These are phyloP conservation scores for Euclidium syriacum DNA, from an alignment of 345 rosid genomes.

Conservation along the genomic window DNA sequence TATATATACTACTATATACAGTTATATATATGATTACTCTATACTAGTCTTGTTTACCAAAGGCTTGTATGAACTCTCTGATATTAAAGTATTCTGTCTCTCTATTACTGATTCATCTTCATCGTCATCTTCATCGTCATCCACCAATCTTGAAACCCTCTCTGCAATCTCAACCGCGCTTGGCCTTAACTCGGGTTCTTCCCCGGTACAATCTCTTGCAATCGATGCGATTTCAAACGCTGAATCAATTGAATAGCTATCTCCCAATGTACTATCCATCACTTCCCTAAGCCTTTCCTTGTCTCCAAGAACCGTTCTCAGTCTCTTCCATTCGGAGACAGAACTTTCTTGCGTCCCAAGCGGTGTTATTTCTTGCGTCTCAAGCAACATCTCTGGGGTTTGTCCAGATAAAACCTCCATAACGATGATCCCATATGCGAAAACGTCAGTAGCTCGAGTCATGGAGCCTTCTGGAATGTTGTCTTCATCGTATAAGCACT, in stretches of 20 bases:
- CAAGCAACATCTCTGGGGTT: conserved; percentile 45
- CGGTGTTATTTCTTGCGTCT: conserved; percentile 1
- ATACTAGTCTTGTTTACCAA: conserved; percentile 34
- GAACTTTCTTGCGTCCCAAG: conserved; percentile 7
- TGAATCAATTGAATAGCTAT: conserved; percentile 58
- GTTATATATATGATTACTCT: neutral
- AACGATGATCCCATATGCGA: conserved; percentile 62
- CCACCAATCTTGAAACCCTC: conserved; percentile 55
- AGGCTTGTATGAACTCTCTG: conserved; percentile 74
- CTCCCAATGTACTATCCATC: conserved; percentile 75
- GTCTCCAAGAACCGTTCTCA: conserved; percentile 35
- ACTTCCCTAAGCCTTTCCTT: conserved; percentile 54
- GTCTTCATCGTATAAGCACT: conserved; percentile 45
- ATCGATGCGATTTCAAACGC: conserved; percentile 63
- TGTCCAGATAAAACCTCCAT: conserved; percentile 74
- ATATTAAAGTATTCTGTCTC: conserved; percentile 35
- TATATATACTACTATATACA: neutral
- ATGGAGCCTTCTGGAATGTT: conserved; percentile 41
- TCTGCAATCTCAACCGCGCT: conserved; percentile 72
- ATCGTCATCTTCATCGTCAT: conserved; percentile 34
- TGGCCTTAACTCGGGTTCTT: conserved; percentile 59
- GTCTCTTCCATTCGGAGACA: conserved; percentile 20
- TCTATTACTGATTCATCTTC: conserved; percentile 39
- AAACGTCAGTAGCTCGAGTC: conserved; percentile 58
- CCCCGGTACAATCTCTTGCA: conserved; percentile 64